Evolutionary conservation across 78 protist genomes (phyloP).

Genomic region (slime mould (Dictyostelium discoideum)): DNA sequence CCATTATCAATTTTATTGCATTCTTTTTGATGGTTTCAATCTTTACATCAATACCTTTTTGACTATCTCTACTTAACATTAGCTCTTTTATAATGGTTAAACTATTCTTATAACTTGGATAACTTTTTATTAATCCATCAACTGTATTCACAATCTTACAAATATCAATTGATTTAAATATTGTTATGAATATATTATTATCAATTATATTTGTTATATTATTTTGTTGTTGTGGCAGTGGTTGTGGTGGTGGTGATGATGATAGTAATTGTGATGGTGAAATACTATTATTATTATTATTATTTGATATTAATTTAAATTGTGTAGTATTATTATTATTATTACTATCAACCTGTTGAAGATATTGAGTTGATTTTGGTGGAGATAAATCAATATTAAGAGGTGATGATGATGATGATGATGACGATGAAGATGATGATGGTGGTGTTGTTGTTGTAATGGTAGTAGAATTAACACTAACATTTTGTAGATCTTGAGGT

Average conservation of each 20-base stretch:
- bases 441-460: too few species aligned
- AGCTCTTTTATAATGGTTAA: neutral
- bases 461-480: neutral
- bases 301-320: neutral
- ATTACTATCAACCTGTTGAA: neutral
- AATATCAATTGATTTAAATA: neutral
- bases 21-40: conserved; percentile 14
- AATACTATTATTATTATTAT: neutral
- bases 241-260: too few species aligned
- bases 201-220: neutral
- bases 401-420: neutral
- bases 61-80: neutral
- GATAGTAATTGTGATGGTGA: neutral
- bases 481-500: neutral
- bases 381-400: neutral
- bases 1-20: neutral
- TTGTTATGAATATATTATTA: neutral
- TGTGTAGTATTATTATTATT: neutral
- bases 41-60: neutral
- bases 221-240: neutral
- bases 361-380: neutral
- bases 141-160: neutral
- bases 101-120: neutral
- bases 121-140: neutral
- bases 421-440: neutral